These are phyloP conservation scores for Apiotrichum akiyoshidainum DNA, from an alignment of 1,284 basidiomycete species.

Conservation along the genomic window DNA sequence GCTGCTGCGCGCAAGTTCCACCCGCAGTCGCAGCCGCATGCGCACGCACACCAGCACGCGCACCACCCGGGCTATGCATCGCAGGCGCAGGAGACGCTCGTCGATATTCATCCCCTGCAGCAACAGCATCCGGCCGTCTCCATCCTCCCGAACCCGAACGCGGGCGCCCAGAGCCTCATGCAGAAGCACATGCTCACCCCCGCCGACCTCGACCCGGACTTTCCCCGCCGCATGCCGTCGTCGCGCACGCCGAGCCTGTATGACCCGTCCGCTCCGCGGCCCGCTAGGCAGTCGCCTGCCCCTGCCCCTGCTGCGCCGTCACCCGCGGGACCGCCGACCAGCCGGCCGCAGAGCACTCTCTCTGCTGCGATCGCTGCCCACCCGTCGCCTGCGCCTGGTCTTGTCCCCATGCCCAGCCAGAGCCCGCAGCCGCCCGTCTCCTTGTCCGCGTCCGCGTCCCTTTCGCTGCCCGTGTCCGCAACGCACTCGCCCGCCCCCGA, in stretches of 20 bases:
- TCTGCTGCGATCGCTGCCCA: background rate
- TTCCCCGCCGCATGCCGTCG: conserved; percentile 32
- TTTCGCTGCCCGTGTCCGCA: background rate
- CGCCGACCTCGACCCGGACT: conserved; percentile 31
- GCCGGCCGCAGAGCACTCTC: background rate
- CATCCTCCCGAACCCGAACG: conserved; percentile 15
- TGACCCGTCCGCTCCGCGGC: conserved; percentile 33
- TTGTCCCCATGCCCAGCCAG: no score
- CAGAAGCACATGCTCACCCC: background rate
- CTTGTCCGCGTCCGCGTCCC: background rate
- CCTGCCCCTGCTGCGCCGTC: background rate
- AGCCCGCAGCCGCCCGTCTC: background rate
- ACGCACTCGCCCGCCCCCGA: background rate
- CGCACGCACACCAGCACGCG: no score
- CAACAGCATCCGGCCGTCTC: background rate
- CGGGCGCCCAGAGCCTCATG: background rate
- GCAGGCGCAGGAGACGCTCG: conserved; percentile 2
- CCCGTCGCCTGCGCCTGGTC: background rate
- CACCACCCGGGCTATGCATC: no score
- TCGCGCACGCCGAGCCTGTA: conserved; percentile 28
- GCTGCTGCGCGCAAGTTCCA: conserved; percentile 14
- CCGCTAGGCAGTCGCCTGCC: conserved; percentile 9
- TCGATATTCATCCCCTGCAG: conserved; percentile 4
- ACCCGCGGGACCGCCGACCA: background rate
- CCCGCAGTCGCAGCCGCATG: background rate